Base-by-base conservation (phyloP, 768 basidiomycete genomes). In the Russula olivacea region DNA sequence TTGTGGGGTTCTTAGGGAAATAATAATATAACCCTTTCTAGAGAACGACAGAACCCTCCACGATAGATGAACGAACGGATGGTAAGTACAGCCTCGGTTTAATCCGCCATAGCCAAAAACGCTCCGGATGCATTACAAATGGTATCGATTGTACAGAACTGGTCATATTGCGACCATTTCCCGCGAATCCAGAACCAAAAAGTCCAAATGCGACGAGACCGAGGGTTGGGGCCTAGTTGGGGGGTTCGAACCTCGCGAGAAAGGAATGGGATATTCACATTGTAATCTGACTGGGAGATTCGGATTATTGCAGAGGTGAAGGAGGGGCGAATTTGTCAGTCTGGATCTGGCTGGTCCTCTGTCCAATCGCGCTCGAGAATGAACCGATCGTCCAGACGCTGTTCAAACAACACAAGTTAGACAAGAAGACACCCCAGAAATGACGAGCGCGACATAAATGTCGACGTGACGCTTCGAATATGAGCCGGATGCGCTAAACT, bases 331-430 rank as follows among this genome's bases (percentile, higher is more conserved):
- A 17, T 7, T 8, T 45, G 25, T 55, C 47, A 61, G 17, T 12
- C 28, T 7, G 25, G n/a, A 17, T 11, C 25, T 9, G 25, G 9
- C 12, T 9, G 19, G 11, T 61, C 45, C 6, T 30, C 17, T 9
- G 23, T n/a, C 30, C 47, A 17, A 56, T 14, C 12, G 14, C 34
- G 61, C 15, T 25, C n/a, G 43, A 58, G 14, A 19, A 63, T 45
- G 11, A 63, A 47, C 12, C 4, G 40, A 10, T 63, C 61, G 17
- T 63, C 34, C n/a, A 9, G 25, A 36, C 41, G 12, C 61, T 63
- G n/a, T 58, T 21, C 2, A n/a, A 23, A 9, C 30, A 34, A 41
- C 10, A 36, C 19, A 25, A 34, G 34, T 47, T 15, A 34, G 19
- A 10, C 25, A 23, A 53, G 34, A 25, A 54, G 17, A 7, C 15